Evolutionary conservation across 2,329 filamentous ascomycete species (phyloP), one percentile per base, ranked within the genome.

Genomic region (Geosmithia morbida): DNA sequence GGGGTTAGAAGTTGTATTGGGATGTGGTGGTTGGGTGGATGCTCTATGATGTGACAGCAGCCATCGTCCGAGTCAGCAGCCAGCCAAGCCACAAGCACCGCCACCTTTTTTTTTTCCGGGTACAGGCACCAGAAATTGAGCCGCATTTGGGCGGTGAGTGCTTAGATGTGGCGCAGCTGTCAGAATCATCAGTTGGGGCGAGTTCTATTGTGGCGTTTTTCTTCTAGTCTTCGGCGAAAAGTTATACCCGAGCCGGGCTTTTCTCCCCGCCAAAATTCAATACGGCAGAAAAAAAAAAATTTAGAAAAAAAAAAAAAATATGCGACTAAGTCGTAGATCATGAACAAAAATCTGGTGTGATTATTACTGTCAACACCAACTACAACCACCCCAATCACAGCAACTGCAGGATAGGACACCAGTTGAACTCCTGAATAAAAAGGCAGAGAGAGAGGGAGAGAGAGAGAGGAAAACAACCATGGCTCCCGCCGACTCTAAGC

Each of bases 201-300:
- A 18, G 40, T 3, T 16, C 8, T 4, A 42, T 18, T 42, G n/a
- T 18, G 40, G 40, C 40, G n/a, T 16, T n/a, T n/a, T n/a, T n/a
- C n/a, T n/a, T 18, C 14, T 16, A 10, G 7, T 18, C 40, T 42
- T 42, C 40, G 40, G 40, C 40, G 40, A 2, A 42, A 42, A 42
- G 40, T 42, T 42, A 16, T 18, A 18, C 40, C 40, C 16, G 40
- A 42, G 14, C 41, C 41, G 41, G 18, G 3, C n/a, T 11, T 18
- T 42, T 43, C 47, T 54, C 54, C 57, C 59, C 60, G 60, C 60
- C 59, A 60, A 61, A 61, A 59, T 57, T 58, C 54, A 46, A 49
- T 45, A 37, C 48, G 50, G 51, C 51, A 50, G 54, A 61, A 60
- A 61, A 55, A 59, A 59, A 59, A 45, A 45, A 46, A 39, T 4